phyloP scores from a whole-genome alignment of 352 stramenopile species.

The Globisporangium ultimum region DNA sequence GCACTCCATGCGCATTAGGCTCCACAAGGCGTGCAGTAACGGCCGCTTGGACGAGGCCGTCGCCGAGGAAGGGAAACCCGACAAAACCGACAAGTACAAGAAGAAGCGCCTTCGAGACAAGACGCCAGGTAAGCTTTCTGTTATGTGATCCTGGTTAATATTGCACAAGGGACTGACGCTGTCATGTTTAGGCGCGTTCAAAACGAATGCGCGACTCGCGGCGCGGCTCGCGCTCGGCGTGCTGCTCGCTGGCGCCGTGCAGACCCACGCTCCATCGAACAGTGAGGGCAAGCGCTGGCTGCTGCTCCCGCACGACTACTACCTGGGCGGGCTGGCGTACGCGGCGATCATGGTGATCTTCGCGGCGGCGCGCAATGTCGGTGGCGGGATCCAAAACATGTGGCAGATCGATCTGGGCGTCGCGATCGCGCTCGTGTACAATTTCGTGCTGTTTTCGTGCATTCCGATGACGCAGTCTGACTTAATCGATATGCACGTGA shows the following conservation, averaged over 20 bases:
- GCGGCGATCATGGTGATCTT: slow-evolving; percentile 72
- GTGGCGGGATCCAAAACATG: slow-evolving; percentile 56
- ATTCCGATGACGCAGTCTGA: slow-evolving; percentile 48
- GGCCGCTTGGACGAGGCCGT: too few relatives aligned
- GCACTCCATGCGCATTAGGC: too few relatives aligned
- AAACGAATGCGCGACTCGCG: slow-evolving; percentile 27
- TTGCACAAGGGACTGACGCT: too few relatives aligned
- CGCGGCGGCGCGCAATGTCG: slow-evolving; percentile 49
- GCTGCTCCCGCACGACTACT: slow-evolving; percentile 57
- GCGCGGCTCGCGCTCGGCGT: slow-evolving; percentile 52
- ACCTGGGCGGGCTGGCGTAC: slow-evolving; percentile 54
- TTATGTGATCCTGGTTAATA: too few relatives aligned
- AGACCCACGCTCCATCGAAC: slow-evolving; percentile 33
- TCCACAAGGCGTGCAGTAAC: too few relatives aligned
- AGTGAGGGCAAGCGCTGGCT: slow-evolving; percentile 24
- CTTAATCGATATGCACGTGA: slow-evolving; percentile 40
- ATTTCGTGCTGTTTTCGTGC: slow-evolving; percentile 55
- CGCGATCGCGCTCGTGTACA: slow-evolving; percentile 69
- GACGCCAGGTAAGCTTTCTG: too few relatives aligned
- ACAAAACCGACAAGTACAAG: too few relatives aligned
- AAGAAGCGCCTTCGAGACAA: too few relatives aligned
- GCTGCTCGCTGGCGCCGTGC: slow-evolving; percentile 42
- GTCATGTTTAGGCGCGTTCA: slow-evolving; percentile 24
- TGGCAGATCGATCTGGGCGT: slow-evolving; percentile 76
- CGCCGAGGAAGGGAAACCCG: too few relatives aligned